phyloP scores from a whole-genome alignment of 257 asterid genomes.

The Nyctanthes arbortristis region DNA sequence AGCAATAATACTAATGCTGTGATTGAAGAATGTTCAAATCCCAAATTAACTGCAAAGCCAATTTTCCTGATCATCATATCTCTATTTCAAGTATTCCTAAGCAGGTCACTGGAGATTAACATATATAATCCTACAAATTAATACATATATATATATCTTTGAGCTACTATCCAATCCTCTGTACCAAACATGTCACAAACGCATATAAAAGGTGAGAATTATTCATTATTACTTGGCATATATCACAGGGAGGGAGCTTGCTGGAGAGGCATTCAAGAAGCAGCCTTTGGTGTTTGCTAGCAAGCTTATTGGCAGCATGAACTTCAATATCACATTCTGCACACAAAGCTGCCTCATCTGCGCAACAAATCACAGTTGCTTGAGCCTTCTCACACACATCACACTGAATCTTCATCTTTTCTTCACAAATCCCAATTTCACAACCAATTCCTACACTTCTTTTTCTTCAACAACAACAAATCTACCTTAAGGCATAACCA shows the following conservation, averaged over 20 bases:
- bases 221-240: slow-evolving; percentile 79
- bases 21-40: background rate
- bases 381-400: slow-evolving; percentile 97
- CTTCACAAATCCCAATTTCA: background rate
- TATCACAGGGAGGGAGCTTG: slow-evolving; percentile 93
- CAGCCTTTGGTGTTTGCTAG: slow-evolving; percentile 95
- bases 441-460: slow-evolving; percentile 14
- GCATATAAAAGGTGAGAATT: background rate
- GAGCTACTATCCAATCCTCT: background rate
- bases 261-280: slow-evolving; percentile 74
- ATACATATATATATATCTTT: too few relatives aligned
- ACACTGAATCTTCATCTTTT: slow-evolving; percentile 90
- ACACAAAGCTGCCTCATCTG: slow-evolving; percentile 97
- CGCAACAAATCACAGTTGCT: slow-evolving; percentile 96
- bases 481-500: background rate
- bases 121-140: too few relatives aligned
- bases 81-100: background rate
- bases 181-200: background rate
- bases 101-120: background rate
- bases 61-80: background rate
- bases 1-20: background rate
- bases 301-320: slow-evolving; percentile 94
- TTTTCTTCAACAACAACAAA: background rate
- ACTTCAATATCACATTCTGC: slow-evolving; percentile 79
- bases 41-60: background rate